phyloP scores from a whole-genome alignment of 192 early-diverging fungal species.

The Glomus cerebriforme region DNA sequence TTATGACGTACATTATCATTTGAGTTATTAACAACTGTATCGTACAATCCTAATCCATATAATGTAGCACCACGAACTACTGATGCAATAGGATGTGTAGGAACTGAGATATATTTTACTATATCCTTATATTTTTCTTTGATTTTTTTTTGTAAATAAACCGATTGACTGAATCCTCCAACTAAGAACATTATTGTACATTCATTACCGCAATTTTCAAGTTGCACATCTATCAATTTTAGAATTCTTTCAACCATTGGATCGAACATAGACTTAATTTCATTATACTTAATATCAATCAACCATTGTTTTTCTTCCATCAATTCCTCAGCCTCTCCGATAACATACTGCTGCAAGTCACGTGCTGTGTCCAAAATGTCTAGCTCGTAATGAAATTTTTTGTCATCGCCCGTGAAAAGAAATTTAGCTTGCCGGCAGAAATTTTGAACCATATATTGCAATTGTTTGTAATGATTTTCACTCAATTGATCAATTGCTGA shows the following conservation, averaged over 20 bases:
- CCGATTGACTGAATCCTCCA: constrained; percentile 59
- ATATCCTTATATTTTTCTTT: no score
- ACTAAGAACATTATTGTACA: constrained; percentile 57
- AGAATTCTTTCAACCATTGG: constrained; percentile 56
- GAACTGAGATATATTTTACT: constrained; percentile 38
- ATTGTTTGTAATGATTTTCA: constrained; percentile 4
- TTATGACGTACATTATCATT: no score
- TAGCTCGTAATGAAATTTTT: background rate
- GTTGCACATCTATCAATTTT: constrained; percentile 52
- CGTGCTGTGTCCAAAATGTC: background rate
- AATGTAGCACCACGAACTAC: constrained; percentile 44
- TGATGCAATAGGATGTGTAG: no score
- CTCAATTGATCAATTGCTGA: background rate
- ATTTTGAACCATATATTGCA: constrained; percentile 9
- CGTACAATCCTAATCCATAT: constrained; percentile 35
- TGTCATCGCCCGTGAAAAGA: background rate
- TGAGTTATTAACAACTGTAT: background rate
- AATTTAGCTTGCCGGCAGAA: constrained; percentile 4
- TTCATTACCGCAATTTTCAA: constrained; percentile 39
- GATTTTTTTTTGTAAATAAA: no score
- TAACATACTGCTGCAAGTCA: background rate
- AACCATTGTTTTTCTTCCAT: constrained; percentile 24
- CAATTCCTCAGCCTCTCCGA: background rate
- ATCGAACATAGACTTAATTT: constrained; percentile 45
- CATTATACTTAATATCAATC: constrained; percentile 1